Conservation (phyloP, 2,329 filamentous ascomycete genomes). For the Penicillium psychrosexuale region DNA sequence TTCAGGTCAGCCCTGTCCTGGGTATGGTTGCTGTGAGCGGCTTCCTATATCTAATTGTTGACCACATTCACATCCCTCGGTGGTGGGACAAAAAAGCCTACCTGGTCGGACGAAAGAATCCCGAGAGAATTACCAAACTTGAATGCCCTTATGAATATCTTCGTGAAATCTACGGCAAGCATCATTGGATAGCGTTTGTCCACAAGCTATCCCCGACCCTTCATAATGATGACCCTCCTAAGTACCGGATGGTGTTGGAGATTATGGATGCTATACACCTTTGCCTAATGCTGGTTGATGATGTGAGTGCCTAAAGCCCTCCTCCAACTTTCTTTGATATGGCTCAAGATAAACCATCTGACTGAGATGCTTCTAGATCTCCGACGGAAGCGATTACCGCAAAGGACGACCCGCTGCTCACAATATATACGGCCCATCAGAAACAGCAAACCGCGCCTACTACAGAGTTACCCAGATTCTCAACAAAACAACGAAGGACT, state of each 20-base stretch:
- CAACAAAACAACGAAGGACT: constrained; percentile 12
- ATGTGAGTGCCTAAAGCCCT: constrained; percentile 9
- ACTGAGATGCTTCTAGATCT: constrained; percentile 7
- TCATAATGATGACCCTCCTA: constrained; percentile 12
- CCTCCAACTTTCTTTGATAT: too few species aligned
- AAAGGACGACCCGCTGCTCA: constrained; percentile 22
- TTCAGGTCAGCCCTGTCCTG: background rate
- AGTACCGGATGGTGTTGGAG: constrained; percentile 20
- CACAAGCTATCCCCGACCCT: constrained; percentile 19
- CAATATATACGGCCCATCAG: constrained; percentile 20
- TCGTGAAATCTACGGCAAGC: constrained; percentile 19
- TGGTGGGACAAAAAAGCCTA: constrained; percentile 15
- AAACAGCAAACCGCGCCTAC: constrained; percentile 26
- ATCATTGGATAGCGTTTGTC: constrained; percentile 24
- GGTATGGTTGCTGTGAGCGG: background rate
- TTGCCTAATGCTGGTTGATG: constrained; percentile 26
- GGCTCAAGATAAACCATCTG: too few species aligned
- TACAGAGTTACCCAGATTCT: constrained; percentile 22
- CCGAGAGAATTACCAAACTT: constrained; percentile 12
- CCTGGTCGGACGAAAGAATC: constrained; percentile 17
- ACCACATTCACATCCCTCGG: background rate
- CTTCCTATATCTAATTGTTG: background rate
- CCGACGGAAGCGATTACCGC: constrained; percentile 21
- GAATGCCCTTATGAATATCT: constrained; percentile 23
- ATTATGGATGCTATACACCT: constrained; percentile 27